A percentile compares a stretch with the other conserved stretches of the same genome.
Evolutionary conservation across 1,284 basidiomycete genomes (phyloP).

Genomic region (Peniophora sp.): DNA sequence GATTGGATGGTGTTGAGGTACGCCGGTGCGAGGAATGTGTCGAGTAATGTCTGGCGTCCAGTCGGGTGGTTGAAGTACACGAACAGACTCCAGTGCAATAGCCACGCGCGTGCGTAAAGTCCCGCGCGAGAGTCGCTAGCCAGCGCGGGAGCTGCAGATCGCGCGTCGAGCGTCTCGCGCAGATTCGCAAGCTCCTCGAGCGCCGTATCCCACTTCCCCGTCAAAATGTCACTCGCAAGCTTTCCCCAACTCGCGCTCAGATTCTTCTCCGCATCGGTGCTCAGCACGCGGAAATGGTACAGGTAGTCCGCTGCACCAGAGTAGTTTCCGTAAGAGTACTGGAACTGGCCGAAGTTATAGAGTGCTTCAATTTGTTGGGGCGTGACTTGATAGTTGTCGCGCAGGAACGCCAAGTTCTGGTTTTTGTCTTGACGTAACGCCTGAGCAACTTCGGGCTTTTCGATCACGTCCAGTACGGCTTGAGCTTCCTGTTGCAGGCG

Average conservation of each 20-base stretch:
- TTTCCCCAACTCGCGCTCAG: constrained; percentile 98
- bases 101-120: constrained; percentile 94
- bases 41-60: constrained; percentile 89
- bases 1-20: constrained; percentile 99
- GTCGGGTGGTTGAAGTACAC: constrained; percentile 97
- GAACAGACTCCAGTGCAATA: constrained; percentile 97
- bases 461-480: constrained; percentile 91
- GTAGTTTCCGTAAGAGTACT: constrained; percentile 97
- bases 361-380: constrained; percentile 92
- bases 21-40: constrained; percentile 91
- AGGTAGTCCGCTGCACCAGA: constrained; percentile 94
- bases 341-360: constrained; percentile 98
- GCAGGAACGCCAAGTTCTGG: constrained; percentile 91
- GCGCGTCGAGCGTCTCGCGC: constrained; percentile 85
- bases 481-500: constrained; percentile 84
- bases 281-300: constrained; percentile 97
- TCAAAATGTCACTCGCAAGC: constrained; percentile 92
- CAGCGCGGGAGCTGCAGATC: constrained; percentile 41
- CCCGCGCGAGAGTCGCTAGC: constrained; percentile 65
- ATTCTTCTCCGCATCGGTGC: constrained; percentile 86
- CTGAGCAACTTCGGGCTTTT: constrained; percentile 93
- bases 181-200: constrained; percentile 92
- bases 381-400: constrained; percentile 92
- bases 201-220: constrained; percentile 91
- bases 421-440: constrained; percentile 91